Conservation (phyloP, 2,329 filamentous ascomycete species). For the Orbilia ellipsospora region DNA sequence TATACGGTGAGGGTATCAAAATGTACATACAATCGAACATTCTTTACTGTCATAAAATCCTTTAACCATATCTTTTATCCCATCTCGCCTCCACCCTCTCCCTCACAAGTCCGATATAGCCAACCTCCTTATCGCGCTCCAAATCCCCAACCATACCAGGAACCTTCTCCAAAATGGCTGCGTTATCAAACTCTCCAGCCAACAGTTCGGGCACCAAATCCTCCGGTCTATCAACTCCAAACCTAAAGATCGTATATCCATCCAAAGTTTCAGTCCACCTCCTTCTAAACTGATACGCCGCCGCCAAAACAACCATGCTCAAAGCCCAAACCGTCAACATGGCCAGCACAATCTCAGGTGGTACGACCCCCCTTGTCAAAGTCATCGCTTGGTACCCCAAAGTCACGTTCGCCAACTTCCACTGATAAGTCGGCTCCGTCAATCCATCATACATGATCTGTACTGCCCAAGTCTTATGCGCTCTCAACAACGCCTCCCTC, state of each 20-base stretch:
- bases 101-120: constrained; percentile 51
- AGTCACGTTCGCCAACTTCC: constrained; percentile 35
- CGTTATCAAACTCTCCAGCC: constrained; percentile 49
- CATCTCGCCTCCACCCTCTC: constrained; percentile 20
- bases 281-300: constrained; percentile 41
- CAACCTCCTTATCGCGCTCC: constrained; percentile 35
- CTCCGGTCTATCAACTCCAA: constrained; percentile 47
- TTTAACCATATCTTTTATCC: constrained; percentile 45
- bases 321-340: constrained; percentile 43
- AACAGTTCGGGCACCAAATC: constrained; percentile 43
- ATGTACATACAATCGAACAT: neutral
- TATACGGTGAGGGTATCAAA: constrained; percentile 21
- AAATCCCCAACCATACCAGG: constrained; percentile 51
- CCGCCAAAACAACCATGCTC: constrained; percentile 29
- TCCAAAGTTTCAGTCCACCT: constrained; percentile 49
- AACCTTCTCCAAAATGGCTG: constrained; percentile 32
- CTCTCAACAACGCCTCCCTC: constrained; percentile 24
- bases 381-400: constrained; percentile 22
- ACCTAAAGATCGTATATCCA: constrained; percentile 49
- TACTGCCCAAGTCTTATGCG: constrained; percentile 41
- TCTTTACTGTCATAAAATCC: no score
- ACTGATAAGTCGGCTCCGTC: constrained; percentile 28
- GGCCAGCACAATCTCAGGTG: constrained; percentile 24
- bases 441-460: constrained; percentile 54
- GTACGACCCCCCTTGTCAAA: constrained; percentile 36